These are phyloP conservation scores for Moricandia moricandioides DNA, from an alignment of 345 rosid species.

Conservation along the genomic window DNA sequence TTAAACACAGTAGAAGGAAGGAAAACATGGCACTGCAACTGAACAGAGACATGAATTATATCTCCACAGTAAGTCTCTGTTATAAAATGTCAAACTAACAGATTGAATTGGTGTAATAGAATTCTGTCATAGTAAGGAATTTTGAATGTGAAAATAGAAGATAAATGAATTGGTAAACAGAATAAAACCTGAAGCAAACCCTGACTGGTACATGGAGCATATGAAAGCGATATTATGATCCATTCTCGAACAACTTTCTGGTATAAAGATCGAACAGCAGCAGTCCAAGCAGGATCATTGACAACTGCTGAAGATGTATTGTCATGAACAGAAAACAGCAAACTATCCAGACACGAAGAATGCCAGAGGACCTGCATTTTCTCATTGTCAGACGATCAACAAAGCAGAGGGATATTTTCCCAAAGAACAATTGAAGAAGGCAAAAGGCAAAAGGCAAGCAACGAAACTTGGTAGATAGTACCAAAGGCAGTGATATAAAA, in stretches of 20 bases:
- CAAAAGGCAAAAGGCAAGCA: slow-evolving; percentile 16
- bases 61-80: slow-evolving; percentile 6
- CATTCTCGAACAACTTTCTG: slow-evolving; percentile 86
- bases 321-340: slow-evolving; percentile 75
- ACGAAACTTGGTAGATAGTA: not conserved
- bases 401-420: not conserved
- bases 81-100: not conserved
- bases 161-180: slow-evolving; percentile 10
- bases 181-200: slow-evolving; percentile 90
- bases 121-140: not conserved
- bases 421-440: slow-evolving; percentile 2
- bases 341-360: slow-evolving; percentile 84
- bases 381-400: slow-evolving; percentile 23
- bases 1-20: not conserved
- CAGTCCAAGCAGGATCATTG: slow-evolving; percentile 87
- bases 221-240: slow-evolving; percentile 83
- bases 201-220: slow-evolving; percentile 99
- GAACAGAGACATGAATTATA: slow-evolving; percentile 10
- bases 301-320: slow-evolving; percentile 64
- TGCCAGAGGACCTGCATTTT: slow-evolving; percentile 90
- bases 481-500: not conserved
- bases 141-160: slow-evolving; percentile 5
- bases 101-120: not conserved
- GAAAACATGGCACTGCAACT: slow-evolving; percentile 22
- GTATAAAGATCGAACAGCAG: slow-evolving; percentile 78